Evolutionary conservation across 768 basidiomycete genomes (phyloP).

Genomic region (Peribolospora baueri): DNA sequence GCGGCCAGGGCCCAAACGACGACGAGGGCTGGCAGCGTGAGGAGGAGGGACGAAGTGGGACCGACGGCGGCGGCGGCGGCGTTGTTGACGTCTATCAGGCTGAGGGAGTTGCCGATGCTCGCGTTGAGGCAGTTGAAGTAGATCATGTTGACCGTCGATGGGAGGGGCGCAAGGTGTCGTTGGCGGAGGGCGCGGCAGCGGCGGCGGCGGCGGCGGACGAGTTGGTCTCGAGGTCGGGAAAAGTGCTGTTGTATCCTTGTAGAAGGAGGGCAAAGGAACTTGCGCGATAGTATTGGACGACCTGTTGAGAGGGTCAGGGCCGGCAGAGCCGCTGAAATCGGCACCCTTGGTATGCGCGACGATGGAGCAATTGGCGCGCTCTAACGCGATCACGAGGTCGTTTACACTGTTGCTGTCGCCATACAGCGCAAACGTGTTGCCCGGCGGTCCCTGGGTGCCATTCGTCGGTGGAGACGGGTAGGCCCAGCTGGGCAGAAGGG

Average conservation of each 20-base stretch:
- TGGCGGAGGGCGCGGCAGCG: neutral
- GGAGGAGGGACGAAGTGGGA: neutral
- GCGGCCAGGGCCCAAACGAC: neutral
- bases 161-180: slow-evolving; percentile 2
- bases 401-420: slow-evolving; percentile 4
- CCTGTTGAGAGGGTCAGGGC: neutral
- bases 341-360: neutral
- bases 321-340: neutral
- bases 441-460: neutral
- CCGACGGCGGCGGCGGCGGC: slow-evolving; percentile 1
- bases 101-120: slow-evolving; percentile 2
- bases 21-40: neutral
- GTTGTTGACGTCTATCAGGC: neutral
- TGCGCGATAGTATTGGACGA: slow-evolving; percentile 4
- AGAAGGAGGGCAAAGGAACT: slow-evolving; percentile 3
- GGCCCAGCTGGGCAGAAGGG: neutral
- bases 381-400: slow-evolving; percentile 2
- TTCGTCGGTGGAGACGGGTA: neutral
- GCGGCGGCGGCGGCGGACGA: neutral
- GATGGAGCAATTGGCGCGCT: slow-evolving; percentile 1
- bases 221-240: slow-evolving; percentile 4
- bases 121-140: slow-evolving; percentile 7
- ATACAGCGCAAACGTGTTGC: slow-evolving; percentile 5
- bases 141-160: neutral
- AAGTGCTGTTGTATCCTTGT: slow-evolving; percentile 5